Evolutionary conservation across 2,329 filamentous ascomycete species (phyloP), one percentile per base, ranked within the genome.

Genomic region (Periconia macrospinosa): DNA sequence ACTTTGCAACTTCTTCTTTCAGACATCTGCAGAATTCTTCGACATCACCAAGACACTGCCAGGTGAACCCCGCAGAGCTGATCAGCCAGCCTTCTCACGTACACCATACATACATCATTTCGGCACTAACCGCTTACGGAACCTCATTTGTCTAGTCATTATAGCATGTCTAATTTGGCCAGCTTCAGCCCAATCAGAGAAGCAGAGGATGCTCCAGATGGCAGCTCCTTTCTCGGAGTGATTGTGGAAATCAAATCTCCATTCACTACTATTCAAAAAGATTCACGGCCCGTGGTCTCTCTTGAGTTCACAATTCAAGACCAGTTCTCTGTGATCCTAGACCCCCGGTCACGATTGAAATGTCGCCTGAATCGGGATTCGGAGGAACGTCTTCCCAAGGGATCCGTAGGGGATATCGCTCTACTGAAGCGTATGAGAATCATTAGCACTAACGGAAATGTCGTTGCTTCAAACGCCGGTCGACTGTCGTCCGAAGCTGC

Each of bases 221-320:
- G 33, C 33, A n/a, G 51, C 20, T 53, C 43, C 41, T 6, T 49
- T 19, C 30, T 40, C 5, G 18, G 48, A 19, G 45, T 41, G 8
- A 42, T 49, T 18, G 33, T 37, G 15, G 33, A 37, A 37, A 37
- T 23, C 6, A 44, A 44, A 15, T 19, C 41, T 85, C 85, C 1
- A 75, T 56, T 50, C 80, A 82, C 19, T 10, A 37, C 15, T 37
- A 13, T 37, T n/a, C 33, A 37, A 37, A 37, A 37, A 37, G 33
- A 37, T 37, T 5, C 5, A 6, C 11, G 5, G 5, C 11, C 33
- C 5, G 33, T 37, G 3, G 73, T 59, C 71, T 43, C 40, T 43
- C 40, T 68, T 8, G 70, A 73, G 14, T 73, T 78, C 60, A 70
- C 60, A 19, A 57, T 80, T 11, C 67, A 75, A 49, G 78, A 80